phyloP scores from a whole-genome alignment of 306 rosid genomes.

The Astragalus glycyphyllos region DNA sequence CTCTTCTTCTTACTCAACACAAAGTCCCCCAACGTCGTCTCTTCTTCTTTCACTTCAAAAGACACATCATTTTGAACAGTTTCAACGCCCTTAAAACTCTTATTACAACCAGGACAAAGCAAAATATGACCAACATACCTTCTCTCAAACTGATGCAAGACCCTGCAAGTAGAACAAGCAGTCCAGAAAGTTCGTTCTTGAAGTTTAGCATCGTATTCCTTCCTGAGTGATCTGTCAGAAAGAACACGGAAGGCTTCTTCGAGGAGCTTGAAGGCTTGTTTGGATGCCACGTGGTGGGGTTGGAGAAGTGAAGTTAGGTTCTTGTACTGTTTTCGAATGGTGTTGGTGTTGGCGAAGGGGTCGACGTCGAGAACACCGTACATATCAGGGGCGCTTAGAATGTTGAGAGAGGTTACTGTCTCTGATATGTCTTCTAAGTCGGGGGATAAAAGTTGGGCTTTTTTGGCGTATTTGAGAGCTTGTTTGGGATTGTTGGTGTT shows the following conservation, averaged over 20 bases:
- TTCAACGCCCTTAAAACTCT: constrained; percentile 76
- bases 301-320: constrained; percentile 70
- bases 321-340: constrained; percentile 70
- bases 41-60: constrained; percentile 39
- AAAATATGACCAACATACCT: constrained; percentile 68
- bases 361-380: constrained; percentile 68
- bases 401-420: constrained; percentile 65
- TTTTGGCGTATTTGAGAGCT: constrained; percentile 72
- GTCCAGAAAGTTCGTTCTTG: constrained; percentile 73
- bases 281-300: constrained; percentile 60
- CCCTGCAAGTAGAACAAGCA: constrained; percentile 70
- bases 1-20: neutral
- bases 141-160: constrained; percentile 81
- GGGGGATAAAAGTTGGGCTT: constrained; percentile 61
- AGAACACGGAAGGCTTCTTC: constrained; percentile 69
- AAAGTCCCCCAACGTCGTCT: constrained; percentile 17
- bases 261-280: constrained; percentile 80
- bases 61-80: constrained; percentile 52
- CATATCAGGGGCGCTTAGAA: constrained; percentile 65
- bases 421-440: constrained; percentile 57
- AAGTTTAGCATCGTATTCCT: constrained; percentile 70
- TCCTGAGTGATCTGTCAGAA: constrained; percentile 63
- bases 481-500: constrained; percentile 55
- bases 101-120: constrained; percentile 79
- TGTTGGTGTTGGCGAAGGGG: constrained; percentile 61